phyloP scores from a whole-genome alignment of 805 yeast species.

The Ogataea populi-albae region DNA sequence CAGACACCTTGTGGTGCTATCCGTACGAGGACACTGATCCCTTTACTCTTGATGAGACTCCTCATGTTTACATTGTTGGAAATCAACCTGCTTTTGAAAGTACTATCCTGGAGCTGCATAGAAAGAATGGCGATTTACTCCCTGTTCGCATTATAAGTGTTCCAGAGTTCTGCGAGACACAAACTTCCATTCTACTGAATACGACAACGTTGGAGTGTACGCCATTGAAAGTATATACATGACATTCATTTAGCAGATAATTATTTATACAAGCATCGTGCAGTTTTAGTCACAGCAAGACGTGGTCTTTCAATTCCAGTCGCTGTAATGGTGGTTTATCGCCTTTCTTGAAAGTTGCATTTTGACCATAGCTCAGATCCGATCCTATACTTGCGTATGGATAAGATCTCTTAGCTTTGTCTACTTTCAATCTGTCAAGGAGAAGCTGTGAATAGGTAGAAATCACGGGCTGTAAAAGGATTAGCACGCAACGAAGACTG shows the following conservation, averaged over 20 bases:
- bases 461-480: slow-evolving; percentile 67
- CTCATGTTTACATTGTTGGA: slow-evolving; percentile 84
- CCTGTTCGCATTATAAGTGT: slow-evolving; percentile 56
- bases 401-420: slow-evolving; percentile 36
- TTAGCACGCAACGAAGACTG: slow-evolving; percentile 60
- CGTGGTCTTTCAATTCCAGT: slow-evolving; percentile 13
- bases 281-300: too few species aligned
- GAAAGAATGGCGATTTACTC: slow-evolving; percentile 28
- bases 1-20: slow-evolving; percentile 89
- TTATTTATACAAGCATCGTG: too few species aligned
- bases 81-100: slow-evolving; percentile 68
- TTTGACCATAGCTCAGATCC: slow-evolving; percentile 60
- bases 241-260: too few species aligned
- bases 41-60: slow-evolving; percentile 72
- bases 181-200: slow-evolving; percentile 63
- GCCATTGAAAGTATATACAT: slow-evolving; percentile 41
- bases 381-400: slow-evolving; percentile 50
- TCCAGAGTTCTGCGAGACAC: slow-evolving; percentile 68
- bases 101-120: slow-evolving; percentile 36
- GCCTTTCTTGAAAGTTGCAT: slow-evolving; percentile 35
- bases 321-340: slow-evolving; percentile 31
- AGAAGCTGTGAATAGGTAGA: slow-evolving; percentile 60
- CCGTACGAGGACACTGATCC: slow-evolving; percentile 81
- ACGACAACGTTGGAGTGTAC: slow-evolving; percentile 54
- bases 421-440: slow-evolving; percentile 63